Conservation (phyloP, 148 eudicot species). For the Amaranthus hypochondriacus region DNA sequence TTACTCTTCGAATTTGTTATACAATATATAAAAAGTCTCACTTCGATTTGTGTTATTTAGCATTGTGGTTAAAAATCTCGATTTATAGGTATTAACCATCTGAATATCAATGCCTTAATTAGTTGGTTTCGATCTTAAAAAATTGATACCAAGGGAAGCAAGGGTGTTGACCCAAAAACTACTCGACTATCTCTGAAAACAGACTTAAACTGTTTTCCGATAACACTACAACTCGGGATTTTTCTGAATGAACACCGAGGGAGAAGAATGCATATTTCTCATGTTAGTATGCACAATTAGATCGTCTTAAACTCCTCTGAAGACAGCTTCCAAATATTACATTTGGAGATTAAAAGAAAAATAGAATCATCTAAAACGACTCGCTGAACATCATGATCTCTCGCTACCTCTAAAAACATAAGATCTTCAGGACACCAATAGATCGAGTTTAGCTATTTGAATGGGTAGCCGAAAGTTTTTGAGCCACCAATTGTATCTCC, state of each 20-base stretch:
- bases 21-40: too few relatives aligned
- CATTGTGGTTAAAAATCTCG: too few relatives aligned
- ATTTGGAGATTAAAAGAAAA: not conserved
- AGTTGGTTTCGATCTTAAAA: too few relatives aligned
- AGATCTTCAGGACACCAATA: not conserved
- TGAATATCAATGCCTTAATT: too few relatives aligned
- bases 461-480: slow-evolving; percentile 39
- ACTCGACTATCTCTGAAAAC: not conserved
- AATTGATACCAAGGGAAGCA: not conserved
- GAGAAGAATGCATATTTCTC: not conserved
- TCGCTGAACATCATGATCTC: not conserved
- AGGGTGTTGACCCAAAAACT: not conserved
- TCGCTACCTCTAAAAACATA: not conserved
- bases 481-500: slow-evolving; percentile 47
- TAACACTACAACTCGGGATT: not conserved
- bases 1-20: too few relatives aligned
- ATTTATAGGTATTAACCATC: too few relatives aligned
- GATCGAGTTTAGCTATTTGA: slow-evolving; percentile 2
- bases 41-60: too few relatives aligned
- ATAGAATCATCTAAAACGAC: not conserved
- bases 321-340: not conserved
- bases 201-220: not conserved
- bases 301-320: not conserved
- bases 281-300: not conserved
- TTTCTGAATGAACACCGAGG: not conserved